These are phyloP conservation scores for Trypanosoma boissoni DNA, from an alignment of 208 protist species.

Conservation along the genomic window DNA sequence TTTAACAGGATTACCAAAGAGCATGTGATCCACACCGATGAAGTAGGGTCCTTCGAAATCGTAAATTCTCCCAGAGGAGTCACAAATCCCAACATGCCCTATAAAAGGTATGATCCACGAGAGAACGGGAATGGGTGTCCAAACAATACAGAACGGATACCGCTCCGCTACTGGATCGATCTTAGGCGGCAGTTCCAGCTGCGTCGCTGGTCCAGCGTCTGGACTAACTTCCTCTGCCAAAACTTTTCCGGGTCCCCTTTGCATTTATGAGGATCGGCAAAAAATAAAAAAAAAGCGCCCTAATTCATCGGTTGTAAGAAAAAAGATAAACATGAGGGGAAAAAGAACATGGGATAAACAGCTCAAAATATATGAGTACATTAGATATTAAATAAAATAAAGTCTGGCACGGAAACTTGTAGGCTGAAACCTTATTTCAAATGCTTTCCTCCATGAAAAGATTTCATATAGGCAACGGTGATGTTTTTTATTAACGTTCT, in stretches of 20 bases:
- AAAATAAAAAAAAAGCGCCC: too few species aligned
- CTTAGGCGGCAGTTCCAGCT: conserved; percentile 32
- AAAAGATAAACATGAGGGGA: too few species aligned
- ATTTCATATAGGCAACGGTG: too few species aligned
- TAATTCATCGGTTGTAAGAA: too few species aligned
- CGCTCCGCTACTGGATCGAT: conserved; percentile 60
- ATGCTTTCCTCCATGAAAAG: too few species aligned
- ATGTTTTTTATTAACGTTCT: conserved; percentile 1
- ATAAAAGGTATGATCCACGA: conserved; percentile 90
- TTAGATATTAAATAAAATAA: too few species aligned
- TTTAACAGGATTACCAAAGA: conserved; percentile 82
- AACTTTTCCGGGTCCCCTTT: too few species aligned
- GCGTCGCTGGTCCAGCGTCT: background rate
- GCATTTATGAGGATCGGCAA: too few species aligned
- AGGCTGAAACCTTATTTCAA: too few species aligned
- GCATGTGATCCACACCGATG: conserved; percentile 84
- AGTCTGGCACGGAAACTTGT: too few species aligned
- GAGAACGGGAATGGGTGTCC: conserved; percentile 86
- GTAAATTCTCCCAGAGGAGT: conserved; percentile 77
- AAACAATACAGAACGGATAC: conserved; percentile 92
- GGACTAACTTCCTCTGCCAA: background rate
- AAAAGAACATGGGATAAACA: too few species aligned
- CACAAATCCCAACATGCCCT: conserved; percentile 90
- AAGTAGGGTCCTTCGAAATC: conserved; percentile 90
- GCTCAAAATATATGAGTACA: too few species aligned